Percentiles rank a stretch among this genome's conserved stretches.
These are phyloP conservation scores for Claviceps quebecensis DNA, from an alignment of 2,329 filamentous ascomycete genomes.

Conservation along the genomic window DNA sequence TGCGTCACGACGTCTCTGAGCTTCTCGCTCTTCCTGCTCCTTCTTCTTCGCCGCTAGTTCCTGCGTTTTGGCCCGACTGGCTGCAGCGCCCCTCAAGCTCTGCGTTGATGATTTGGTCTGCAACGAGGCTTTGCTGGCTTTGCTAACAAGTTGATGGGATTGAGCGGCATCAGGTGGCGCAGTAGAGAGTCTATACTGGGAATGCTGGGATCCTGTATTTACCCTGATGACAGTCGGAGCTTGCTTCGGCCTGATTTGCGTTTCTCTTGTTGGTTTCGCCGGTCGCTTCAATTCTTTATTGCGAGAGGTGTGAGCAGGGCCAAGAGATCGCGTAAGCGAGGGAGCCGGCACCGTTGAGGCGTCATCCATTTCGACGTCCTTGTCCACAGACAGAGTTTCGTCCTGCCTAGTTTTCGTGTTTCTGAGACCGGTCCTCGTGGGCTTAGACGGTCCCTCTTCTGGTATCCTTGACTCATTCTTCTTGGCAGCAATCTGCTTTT, in stretches of 20 bases:
- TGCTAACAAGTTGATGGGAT: slow-evolving; percentile 40
- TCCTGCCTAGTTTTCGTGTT: slow-evolving; percentile 28
- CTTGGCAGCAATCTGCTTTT: slow-evolving; percentile 37
- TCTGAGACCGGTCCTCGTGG: slow-evolving; percentile 37
- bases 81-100: slow-evolving; percentile 46
- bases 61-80: slow-evolving; percentile 54
- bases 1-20: slow-evolving; percentile 63
- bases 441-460: slow-evolving; percentile 28
- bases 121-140: slow-evolving; percentile 52
- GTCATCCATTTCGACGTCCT: slow-evolving; percentile 43
- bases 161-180: slow-evolving; percentile 35
- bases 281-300: slow-evolving; percentile 44
- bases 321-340: slow-evolving; percentile 38
- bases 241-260: slow-evolving; percentile 44
- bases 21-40: slow-evolving; percentile 71
- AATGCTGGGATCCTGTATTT: slow-evolving; percentile 49
- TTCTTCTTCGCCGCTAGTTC: slow-evolving; percentile 68
- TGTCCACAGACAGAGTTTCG: slow-evolving; percentile 16
- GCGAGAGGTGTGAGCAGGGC: slow-evolving; percentile 32
- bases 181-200: slow-evolving; percentile 44
- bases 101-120: slow-evolving; percentile 41
- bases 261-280: slow-evolving; percentile 47
- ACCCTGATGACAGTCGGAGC: slow-evolving; percentile 58
- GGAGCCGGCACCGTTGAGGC: slow-evolving; percentile 45
- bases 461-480: slow-evolving; percentile 35